These are phyloP conservation scores for Epichloe amarillans DNA, from an alignment of 2,329 filamentous ascomycete genomes.

Conservation along the genomic window DNA sequence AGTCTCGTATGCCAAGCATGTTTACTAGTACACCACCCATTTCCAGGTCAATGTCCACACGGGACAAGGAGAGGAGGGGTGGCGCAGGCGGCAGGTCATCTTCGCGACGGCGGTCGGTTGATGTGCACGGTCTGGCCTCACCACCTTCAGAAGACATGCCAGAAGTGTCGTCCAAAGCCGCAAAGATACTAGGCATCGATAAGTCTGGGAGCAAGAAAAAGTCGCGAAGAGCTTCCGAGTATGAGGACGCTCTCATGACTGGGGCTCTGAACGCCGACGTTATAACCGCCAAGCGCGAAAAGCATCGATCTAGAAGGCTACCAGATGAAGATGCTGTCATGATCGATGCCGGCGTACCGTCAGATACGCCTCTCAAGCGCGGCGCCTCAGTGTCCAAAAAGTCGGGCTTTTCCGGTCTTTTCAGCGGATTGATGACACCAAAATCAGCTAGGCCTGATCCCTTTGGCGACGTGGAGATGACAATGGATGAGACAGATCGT, in stretches of 20 bases:
- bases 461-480: conserved; percentile 34
- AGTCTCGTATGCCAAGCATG: conserved; percentile 45
- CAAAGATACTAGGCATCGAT: conserved; percentile 56
- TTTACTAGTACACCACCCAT: conserved; percentile 52
- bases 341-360: conserved; percentile 20
- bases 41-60: conserved; percentile 55
- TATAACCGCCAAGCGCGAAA: conserved; percentile 16
- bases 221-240: conserved; percentile 30
- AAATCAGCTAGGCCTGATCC: conserved; percentile 32
- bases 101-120: conserved; percentile 56
- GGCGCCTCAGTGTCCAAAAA: conserved; percentile 31
- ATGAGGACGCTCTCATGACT: conserved; percentile 39
- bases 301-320: conserved; percentile 19
- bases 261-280: conserved; percentile 27
- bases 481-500: conserved; percentile 39
- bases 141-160: conserved; percentile 58
- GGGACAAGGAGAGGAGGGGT: conserved; percentile 40
- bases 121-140: conserved; percentile 52
- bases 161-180: conserved; percentile 60
- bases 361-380: conserved; percentile 21
- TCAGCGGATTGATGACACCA: conserved; percentile 43
- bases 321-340: conserved; percentile 28
- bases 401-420: conserved; percentile 44
- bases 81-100: conserved; percentile 45
- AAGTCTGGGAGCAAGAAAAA: conserved; percentile 28